A percentile compares a stretch with the other conserved stretches of the same genome.
Conservation (phyloP, 2,329 filamentous ascomycete genomes). For the Aspergillus tamarii region DNA sequence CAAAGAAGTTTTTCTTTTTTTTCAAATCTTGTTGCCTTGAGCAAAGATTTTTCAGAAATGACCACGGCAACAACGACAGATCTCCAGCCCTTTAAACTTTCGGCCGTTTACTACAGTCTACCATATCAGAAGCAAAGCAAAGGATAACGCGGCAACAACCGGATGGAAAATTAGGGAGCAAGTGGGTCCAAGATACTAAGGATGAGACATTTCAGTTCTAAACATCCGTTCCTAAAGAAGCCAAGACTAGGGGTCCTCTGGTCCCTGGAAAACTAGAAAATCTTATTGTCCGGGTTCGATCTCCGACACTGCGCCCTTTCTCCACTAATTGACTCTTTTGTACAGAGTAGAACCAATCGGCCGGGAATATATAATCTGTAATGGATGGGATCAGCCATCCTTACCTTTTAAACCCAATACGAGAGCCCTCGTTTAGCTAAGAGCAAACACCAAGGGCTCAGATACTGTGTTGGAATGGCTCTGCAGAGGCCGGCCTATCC, state of each 20-base stretch:
- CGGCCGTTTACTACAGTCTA: background rate
- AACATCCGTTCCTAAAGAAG: background rate
- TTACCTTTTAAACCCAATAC: background rate
- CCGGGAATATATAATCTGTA: background rate
- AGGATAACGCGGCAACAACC: background rate
- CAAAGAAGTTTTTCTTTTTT: background rate
- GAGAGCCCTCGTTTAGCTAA: background rate
- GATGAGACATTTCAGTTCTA: background rate
- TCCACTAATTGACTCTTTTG: background rate
- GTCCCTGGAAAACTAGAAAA: background rate
- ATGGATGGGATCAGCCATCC: background rate
- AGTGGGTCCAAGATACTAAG: background rate
- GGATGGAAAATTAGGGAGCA: background rate
- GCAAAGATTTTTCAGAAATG: background rate
- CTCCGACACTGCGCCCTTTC: background rate
- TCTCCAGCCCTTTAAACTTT: background rate
- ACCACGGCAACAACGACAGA: too few relatives aligned
- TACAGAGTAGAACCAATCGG: background rate
- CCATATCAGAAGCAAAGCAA: background rate
- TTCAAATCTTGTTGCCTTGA: background rate
- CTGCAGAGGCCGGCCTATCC: background rate
- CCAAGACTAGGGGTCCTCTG: background rate
- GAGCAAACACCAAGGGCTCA: background rate
- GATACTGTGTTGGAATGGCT: background rate
- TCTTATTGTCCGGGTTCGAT: background rate